Conservation (phyloP, 1,284 basidiomycete species). For the Hymenochaete sp. region DNA sequence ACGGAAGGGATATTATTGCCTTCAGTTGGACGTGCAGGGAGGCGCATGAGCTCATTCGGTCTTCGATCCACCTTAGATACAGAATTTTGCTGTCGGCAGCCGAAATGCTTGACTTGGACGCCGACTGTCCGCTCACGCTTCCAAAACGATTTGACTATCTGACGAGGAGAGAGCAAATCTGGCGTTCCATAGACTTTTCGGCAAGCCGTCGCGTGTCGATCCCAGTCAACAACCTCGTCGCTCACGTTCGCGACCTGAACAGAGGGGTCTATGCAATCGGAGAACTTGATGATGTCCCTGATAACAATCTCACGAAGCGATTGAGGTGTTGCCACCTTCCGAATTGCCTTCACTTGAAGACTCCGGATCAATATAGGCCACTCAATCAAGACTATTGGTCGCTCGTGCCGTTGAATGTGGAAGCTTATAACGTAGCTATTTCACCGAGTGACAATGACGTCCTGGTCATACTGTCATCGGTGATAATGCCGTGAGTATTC, state of each 20-base stretch:
- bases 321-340: constrained; percentile 15
- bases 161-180: constrained; percentile 6
- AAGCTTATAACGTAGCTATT: constrained; percentile 34
- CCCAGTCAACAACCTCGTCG: constrained; percentile 10
- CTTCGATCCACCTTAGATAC: constrained; percentile 12
- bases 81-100: constrained; percentile 5
- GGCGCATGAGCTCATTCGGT: constrained; percentile 1
- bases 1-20: constrained; percentile 13
- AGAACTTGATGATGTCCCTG: constrained; percentile 11
- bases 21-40: constrained; percentile 6
- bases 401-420: constrained; percentile 5
- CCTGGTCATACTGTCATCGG: constrained; percentile 27
- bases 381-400: constrained; percentile 3
- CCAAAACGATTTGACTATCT: constrained; percentile 11
- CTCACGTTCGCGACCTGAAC: constrained; percentile 12
- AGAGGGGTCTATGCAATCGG: constrained; percentile 15
- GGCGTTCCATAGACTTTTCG: constrained; percentile 6
- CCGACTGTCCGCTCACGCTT: neutral
- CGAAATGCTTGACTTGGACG: constrained; percentile 9
- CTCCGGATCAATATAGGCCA: neutral
- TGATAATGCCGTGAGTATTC: constrained; percentile 6
- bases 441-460: constrained; percentile 41
- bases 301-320: constrained; percentile 9
- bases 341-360: constrained; percentile 4
- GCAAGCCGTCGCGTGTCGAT: constrained; percentile 5